phyloP scores from a whole-genome alignment of 768 basidiomycete genomes.

The Hygrophoropsis aurantiaca region DNA sequence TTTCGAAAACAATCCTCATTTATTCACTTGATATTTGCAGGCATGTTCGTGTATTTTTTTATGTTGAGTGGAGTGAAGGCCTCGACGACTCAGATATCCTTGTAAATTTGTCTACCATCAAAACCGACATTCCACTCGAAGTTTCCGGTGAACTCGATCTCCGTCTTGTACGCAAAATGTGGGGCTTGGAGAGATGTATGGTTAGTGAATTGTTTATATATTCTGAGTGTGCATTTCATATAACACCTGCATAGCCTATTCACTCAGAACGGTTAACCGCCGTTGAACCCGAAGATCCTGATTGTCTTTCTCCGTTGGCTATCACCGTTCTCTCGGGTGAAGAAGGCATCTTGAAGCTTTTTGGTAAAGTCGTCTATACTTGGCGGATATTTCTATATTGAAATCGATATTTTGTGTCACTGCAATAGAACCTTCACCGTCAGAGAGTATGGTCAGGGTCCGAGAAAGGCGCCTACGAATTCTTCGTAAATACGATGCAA shows the following conservation, averaged over 20 bases:
- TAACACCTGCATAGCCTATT: conserved; percentile 12
- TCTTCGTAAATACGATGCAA: conserved; percentile 20
- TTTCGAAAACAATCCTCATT: too few relatives aligned
- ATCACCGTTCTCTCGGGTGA: conserved; percentile 22
- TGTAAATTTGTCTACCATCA: conserved; percentile 23
- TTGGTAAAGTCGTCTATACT: conserved; percentile 13
- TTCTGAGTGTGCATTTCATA: too few relatives aligned
- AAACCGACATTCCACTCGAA: conserved; percentile 26
- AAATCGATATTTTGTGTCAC: too few relatives aligned
- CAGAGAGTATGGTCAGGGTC: conserved; percentile 17
- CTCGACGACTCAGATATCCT: conserved; percentile 28
- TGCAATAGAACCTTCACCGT: conserved; percentile 25
- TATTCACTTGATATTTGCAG: conserved; percentile 6
- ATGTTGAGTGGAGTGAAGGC: conserved; percentile 25
- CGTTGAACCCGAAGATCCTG: conserved; percentile 21
- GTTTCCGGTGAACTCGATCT: conserved; percentile 18
- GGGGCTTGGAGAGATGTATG: conserved; percentile 15
- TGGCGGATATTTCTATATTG: background rate
- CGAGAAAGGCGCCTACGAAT: conserved; percentile 21
- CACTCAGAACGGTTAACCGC: conserved; percentile 16
- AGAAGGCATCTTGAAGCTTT: conserved; percentile 26
- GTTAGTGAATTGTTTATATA: background rate
- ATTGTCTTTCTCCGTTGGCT: conserved; percentile 25
- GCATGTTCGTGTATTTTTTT: conserved; percentile 33
- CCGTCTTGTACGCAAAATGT: conserved; percentile 14